Evolutionary conservation across 495 filamentous ascomycete genomes (phyloP), one percentile per base, ranked within the genome.

Genomic region (Choiromyces venosus): DNA sequence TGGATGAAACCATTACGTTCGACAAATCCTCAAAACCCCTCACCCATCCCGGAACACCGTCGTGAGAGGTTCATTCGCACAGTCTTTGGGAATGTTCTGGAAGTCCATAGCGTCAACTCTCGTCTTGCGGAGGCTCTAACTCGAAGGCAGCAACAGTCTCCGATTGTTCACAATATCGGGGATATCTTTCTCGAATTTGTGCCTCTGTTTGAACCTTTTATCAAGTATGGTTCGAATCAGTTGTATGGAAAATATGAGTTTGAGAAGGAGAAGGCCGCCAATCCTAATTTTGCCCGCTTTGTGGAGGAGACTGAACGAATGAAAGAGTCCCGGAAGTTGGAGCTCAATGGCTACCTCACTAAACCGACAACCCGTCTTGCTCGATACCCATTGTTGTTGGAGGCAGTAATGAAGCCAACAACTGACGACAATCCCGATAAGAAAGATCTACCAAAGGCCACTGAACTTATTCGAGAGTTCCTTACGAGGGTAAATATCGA

Each of bases 161-260:
- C 92, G 0, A 90, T 99, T 21, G 96, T 99, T 29, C 85, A 88
- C 70, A 93, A 92, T 74, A 87, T 99, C 71, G 96, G 94, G 75
- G 96, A 99, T 82, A 92, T 98, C 66, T 98, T 99, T 84, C 83
- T 97, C 37, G 89, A 95, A 80, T 96, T 89, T 79, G 95, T 95
- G 37, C 93, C 93, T 29, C 89, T 89, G 72, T 99, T 98, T 81
- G 90, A 93, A 78, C 96, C 96, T 0, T 99, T 99, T 82, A 97
- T 99, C 83, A 89, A 91, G 77, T 99, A 99, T 80, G 96, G 96
- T 77, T 90, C 95, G 29, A 97, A 95, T 75, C 96, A 99, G 80
- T 86, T 99, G 9, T 96, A 96, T 82, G 96, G 92, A 69, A 97
- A 98, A 82, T 96, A 93, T 73, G 96, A 98, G 80, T 99, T 98